Evolutionary conservation across 2,329 filamentous ascomycete species (phyloP).

Genomic region (Talaromyces atroroseus): DNA sequence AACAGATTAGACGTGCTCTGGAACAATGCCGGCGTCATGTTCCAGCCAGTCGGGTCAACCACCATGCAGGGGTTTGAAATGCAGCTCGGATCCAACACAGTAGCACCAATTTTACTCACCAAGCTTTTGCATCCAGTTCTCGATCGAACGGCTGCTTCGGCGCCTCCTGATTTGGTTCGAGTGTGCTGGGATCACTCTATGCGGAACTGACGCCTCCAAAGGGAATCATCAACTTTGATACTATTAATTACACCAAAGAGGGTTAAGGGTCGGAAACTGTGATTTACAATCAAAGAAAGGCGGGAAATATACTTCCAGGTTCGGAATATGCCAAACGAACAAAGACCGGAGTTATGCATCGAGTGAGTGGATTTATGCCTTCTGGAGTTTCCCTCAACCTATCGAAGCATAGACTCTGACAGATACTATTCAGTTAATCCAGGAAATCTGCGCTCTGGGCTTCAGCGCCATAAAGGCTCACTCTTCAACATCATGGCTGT

Average conservation of each 20-base stretch:
- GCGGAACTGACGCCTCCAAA: neutral
- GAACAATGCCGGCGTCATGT: conserved; percentile 38
- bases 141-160: conserved; percentile 7
- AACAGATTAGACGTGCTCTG: conserved; percentile 37
- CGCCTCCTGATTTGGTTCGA: conserved; percentile 24
- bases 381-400: too few species aligned
- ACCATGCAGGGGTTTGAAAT: conserved; percentile 29
- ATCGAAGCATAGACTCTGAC: too few species aligned
- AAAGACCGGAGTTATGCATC: too few species aligned
- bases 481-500: too few species aligned
- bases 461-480: too few species aligned
- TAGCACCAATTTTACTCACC: conserved; percentile 38
- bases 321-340: neutral
- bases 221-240: neutral
- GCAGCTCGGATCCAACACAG: conserved; percentile 37
- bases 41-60: conserved; percentile 28
- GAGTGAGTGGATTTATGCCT: too few species aligned
- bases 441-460: too few species aligned
- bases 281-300: neutral
- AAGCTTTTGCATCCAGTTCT: conserved; percentile 30
- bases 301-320: neutral
- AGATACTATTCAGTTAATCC: too few species aligned
- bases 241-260: neutral
- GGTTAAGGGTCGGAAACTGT: neutral
- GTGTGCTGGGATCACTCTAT: conserved; percentile 27